phyloP scores from a whole-genome alignment of 2,329 filamentous ascomycete genomes.

The Immersiporthe knoxdaviesiana region DNA sequence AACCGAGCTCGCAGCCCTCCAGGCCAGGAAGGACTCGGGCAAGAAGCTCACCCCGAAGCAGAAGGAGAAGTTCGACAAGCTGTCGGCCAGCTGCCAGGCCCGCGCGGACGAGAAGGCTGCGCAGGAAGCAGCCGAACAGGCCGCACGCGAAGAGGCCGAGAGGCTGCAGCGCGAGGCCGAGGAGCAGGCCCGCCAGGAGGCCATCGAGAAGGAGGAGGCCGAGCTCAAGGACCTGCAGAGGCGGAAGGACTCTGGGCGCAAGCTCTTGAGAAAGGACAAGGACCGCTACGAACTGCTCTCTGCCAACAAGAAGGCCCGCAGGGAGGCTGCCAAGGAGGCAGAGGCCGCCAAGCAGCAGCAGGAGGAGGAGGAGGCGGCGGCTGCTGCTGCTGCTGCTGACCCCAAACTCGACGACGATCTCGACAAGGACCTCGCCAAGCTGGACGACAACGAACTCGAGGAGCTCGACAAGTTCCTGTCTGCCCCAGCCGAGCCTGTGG shows the following conservation, averaged over 20 bases:
- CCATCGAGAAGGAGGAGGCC: constrained; percentile 29
- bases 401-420: constrained; percentile 27
- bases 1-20: constrained; percentile 25
- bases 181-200: constrained; percentile 25
- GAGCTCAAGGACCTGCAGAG: constrained; percentile 35
- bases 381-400: constrained; percentile 41
- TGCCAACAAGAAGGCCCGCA: constrained; percentile 27
- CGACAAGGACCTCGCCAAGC: constrained; percentile 33
- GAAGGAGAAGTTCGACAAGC: constrained; percentile 23
- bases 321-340: constrained; percentile 24
- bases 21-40: constrained; percentile 28
- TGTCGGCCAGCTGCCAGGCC: constrained; percentile 27
- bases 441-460: constrained; percentile 32
- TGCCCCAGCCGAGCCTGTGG: constrained; percentile 15
- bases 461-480: constrained; percentile 37
- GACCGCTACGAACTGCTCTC: constrained; percentile 24
- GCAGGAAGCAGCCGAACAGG: constrained; percentile 28
- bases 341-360: constrained; percentile 49
- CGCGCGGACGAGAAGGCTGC: constrained; percentile 30
- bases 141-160: constrained; percentile 28
- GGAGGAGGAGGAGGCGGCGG: neutral
- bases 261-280: constrained; percentile 28
- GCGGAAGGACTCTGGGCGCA: constrained; percentile 29
- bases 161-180: constrained; percentile 29
- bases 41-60: constrained; percentile 26